Evolutionary conservation across 768 basidiomycete genomes (phyloP).

Genomic region (Tricholoma saponaceum): DNA sequence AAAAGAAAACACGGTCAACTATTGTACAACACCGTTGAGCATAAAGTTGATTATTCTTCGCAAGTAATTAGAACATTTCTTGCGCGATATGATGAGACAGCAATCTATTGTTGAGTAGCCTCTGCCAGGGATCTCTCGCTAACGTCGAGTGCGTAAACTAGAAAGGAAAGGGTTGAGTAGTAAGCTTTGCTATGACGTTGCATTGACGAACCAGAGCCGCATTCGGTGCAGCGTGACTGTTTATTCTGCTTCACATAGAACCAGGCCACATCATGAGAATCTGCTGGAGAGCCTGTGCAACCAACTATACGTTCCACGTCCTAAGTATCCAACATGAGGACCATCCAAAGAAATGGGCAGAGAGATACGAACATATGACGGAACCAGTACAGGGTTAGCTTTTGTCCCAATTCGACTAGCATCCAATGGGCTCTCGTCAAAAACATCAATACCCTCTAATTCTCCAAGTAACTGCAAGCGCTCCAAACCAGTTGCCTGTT

Average conservation of each 20-base stretch:
- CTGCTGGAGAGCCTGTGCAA: conserved; percentile 92
- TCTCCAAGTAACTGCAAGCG: conserved; percentile 91
- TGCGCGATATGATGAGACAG: neutral
- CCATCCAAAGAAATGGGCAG: neutral
- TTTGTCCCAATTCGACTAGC: conserved; percentile 84
- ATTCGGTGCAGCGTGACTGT: conserved; percentile 83
- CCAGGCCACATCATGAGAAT: conserved; percentile 94
- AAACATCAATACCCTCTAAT: conserved; percentile 83
- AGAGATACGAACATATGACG: conserved; percentile 65
- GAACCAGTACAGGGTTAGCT: conserved; percentile 81
- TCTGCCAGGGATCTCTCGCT: conserved; percentile 2
- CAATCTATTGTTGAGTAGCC: neutral
- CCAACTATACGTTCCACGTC: conserved; percentile 83
- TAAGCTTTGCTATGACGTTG: neutral
- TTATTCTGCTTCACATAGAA: conserved; percentile 63
- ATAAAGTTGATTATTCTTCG: neutral
- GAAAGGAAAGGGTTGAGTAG: neutral
- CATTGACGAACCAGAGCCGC: conserved; percentile 74
- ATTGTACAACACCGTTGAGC: neutral
- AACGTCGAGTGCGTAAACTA: conserved; percentile 74
- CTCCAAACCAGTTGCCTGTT: conserved; percentile 95
- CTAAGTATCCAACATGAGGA: conserved; percentile 31
- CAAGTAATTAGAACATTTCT: neutral
- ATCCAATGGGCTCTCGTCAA: conserved; percentile 84
- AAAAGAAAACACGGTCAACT: neutral